Evolutionary conservation across 2,329 filamentous ascomycete genomes (phyloP), one percentile per base, ranked within the genome.

Genomic region (Aschersonia sp.): DNA sequence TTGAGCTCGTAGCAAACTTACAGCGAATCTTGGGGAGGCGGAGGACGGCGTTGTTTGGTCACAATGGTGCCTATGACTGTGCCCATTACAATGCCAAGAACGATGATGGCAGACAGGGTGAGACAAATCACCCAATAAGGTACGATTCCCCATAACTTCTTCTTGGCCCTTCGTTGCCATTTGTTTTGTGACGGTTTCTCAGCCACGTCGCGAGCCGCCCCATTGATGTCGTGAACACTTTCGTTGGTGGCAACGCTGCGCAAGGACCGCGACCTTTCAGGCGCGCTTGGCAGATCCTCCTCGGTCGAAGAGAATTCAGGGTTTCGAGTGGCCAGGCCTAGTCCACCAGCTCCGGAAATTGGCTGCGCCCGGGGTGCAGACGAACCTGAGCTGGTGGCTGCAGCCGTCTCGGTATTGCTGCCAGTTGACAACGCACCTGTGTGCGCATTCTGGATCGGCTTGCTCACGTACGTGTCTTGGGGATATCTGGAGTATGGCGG

Each of bases 401-500:
- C 11, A 30, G 29, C 31, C n/a, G 4, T 22, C 31, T 12, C 44
- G 35, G 4, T 12, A 12, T 44, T 31, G 22, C 9, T 41, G 14
- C 5, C n/a, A 11, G 51, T 35, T 6, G 51, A 8, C 6, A 42
- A 41, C 5, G 45, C 45, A 49, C 45, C 56, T 30, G 56, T 55
- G n/a, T 59, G 53, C 6, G 14, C 14, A 12, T 12, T 41, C 7
- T 7, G 40, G 3, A 9, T n/a, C 59, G 14, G 62, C 54, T 45
- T 62, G 57, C 62, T 76, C 59, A 59, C 74, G 63, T 66, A 81
- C 0, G 70, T 70, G 48, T 87, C 83, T 46, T 94, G 85, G 2
- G 89, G 87, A 63, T 94, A 95, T 61, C 87, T 76, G 11, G 87
- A 86, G 60, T 97, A 97, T 1, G 90, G 90, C 10, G 90, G 90